phyloP scores from a whole-genome alignment of 768 basidiomycete genomes.

The Infundibulicybe gibba region DNA sequence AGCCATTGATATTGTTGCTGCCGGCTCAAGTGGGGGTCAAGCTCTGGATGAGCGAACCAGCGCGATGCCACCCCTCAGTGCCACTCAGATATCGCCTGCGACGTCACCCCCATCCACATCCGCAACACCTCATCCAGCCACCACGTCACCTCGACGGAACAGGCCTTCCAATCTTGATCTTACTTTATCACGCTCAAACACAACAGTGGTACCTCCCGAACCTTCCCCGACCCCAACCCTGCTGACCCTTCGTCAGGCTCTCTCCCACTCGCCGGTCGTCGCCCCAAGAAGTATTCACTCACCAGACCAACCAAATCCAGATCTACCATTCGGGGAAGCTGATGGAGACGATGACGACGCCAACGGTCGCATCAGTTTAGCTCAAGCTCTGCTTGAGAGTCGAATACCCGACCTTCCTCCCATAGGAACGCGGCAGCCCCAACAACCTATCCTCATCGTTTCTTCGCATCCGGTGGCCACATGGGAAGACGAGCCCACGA shows the following conservation, averaged over 20 bases:
- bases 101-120: conserved; percentile 19
- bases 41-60: conserved; percentile 84
- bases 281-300: conserved; percentile 13
- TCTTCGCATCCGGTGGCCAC: conserved; percentile 32
- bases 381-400: conserved; percentile 74
- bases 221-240: conserved; percentile 64
- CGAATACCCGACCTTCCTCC: conserved; percentile 75
- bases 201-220: conserved; percentile 33
- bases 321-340: conserved; percentile 37
- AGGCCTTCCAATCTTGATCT: conserved; percentile 73
- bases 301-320: conserved; percentile 22
- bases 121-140: conserved; percentile 17
- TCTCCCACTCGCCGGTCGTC: conserved; percentile 43
- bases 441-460: conserved; percentile 65
- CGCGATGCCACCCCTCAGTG: conserved; percentile 34
- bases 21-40: conserved; percentile 78
- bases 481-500: conserved; percentile 41
- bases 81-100: conserved; percentile 16
- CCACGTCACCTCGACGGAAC: conserved; percentile 31
- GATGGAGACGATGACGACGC: conserved; percentile 62
- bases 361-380: conserved; percentile 67
- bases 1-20: conserved; percentile 79
- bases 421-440: conserved; percentile 57
- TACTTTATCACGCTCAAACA: conserved; percentile 32
- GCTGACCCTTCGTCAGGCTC: conserved; percentile 61